Evolutionary conservation across 345 rosid genomes (phyloP), one percentile per base, ranked within the genome.

Genomic region (Zanthoxylum bungeanum): DNA sequence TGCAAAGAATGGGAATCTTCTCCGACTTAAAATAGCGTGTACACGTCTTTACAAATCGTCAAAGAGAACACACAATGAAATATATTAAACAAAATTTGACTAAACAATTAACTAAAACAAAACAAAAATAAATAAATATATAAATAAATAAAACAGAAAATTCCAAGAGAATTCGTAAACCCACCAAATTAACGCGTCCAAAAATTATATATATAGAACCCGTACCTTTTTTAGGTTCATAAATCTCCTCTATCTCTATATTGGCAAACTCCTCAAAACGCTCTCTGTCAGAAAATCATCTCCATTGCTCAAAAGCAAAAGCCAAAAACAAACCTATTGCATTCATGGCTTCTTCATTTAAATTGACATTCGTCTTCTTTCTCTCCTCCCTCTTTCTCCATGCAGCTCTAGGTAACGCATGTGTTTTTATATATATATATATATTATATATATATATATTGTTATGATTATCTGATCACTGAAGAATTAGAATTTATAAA

Each of bases 291-390:
- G 60, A 58, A 28, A 50, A 61, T 56, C 12, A n/a, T 7, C 9
- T 19, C 3, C 25, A 19, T 50, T n/a, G n/a, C n/a, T n/a, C n/a
- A n/a, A 27, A 27, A 57, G 49, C 52, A 30, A 50, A 4, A 2
- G 7, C 50, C 49, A n/a, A n/a, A n/a, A n/a, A n/a, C n/a, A n/a
- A 42, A 42, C 3, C 0, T 12, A 14, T 44, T 27, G 42, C 14
- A n/a, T 21, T 74, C 25, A 89, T 89, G 98, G 91, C 86, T 68
- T 68, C 87, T 69, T 80, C 88, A n/a, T 62, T 81, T 80, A 92
- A 59, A 80, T 71, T 83, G 21, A 61, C 90, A 1, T 52, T 84
- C 33, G 67, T 68, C 77, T 79, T 95, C 76, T 55, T 91, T 60
- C 71, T 88, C 70, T 85, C 87, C 25, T 82, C 88, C 70, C 88